These are phyloP conservation scores for Uromyces viciae-fabae DNA, from an alignment of 1,284 basidiomycete genomes.

Conservation along the genomic window DNA sequence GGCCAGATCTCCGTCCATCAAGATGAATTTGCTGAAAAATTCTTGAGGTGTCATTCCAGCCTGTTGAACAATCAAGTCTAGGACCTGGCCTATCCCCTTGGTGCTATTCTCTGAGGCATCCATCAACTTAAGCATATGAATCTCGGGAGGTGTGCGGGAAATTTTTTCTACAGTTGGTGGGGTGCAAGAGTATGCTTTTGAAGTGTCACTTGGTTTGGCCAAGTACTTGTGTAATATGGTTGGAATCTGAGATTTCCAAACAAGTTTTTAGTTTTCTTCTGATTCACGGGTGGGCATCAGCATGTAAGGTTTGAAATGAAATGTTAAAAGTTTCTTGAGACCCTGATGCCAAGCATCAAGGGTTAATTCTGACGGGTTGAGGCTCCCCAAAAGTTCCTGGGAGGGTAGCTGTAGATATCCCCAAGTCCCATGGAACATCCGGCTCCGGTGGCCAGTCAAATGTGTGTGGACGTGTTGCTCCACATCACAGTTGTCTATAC, in stretches of 20 bases:
- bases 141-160: background rate
- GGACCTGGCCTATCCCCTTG: constrained; percentile 11
- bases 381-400: background rate
- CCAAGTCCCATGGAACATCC: background rate
- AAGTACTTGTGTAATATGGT: background rate
- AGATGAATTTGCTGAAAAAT: background rate
- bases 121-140: constrained; percentile 14
- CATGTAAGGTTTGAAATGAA: background rate
- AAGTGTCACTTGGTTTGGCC: background rate
- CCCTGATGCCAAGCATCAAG: background rate
- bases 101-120: constrained; percentile 11
- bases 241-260: background rate
- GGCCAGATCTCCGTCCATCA: background rate
- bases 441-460: background rate
- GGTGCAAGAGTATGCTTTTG: background rate
- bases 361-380: background rate
- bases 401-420: background rate
- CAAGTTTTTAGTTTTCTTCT: background rate
- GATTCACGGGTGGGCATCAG: background rate
- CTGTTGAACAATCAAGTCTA: background rate
- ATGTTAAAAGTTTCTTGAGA: background rate
- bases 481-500: background rate
- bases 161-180: background rate
- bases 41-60: background rate
- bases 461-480: background rate